Conservation (phyloP, 106 monocot genomes). For the Phalaenopsis aphrodite region DNA sequence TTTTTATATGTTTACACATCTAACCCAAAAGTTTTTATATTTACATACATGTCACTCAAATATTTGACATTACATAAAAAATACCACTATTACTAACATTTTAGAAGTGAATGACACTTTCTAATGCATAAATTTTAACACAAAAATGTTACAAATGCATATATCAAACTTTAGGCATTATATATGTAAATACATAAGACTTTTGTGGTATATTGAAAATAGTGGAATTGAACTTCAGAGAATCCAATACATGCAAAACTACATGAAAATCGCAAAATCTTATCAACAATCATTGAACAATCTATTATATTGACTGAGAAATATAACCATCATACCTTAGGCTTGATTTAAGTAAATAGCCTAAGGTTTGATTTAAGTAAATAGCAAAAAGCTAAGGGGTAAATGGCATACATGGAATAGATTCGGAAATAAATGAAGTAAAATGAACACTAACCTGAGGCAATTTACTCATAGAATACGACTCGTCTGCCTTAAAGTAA, state of each 20-base stretch:
- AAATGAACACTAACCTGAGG: constrained; percentile 41
- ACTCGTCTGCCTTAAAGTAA: constrained; percentile 73
- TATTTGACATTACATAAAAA: too few species aligned
- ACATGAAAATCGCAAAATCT: not conserved
- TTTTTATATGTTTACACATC: too few species aligned
- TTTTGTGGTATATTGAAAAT: not conserved
- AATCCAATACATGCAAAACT: not conserved
- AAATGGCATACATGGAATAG: not conserved
- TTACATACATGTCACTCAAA: too few species aligned
- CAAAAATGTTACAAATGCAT: too few species aligned
- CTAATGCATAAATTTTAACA: too few species aligned
- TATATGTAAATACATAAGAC: too few species aligned
- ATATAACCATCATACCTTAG: not conserved
- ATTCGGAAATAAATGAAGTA: not conserved
- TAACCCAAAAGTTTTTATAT: too few species aligned
- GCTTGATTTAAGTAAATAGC: not conserved
- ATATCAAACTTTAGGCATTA: too few species aligned
- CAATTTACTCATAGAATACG: constrained; percentile 59
- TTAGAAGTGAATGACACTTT: too few species aligned
- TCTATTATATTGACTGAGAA: not conserved
- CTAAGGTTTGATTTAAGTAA: not conserved
- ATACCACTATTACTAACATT: too few species aligned
- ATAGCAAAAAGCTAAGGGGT: too few species aligned
- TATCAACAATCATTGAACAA: not conserved
- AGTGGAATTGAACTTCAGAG: not conserved